These are phyloP conservation scores for Verbascum thapsus DNA, from an alignment of 257 asterid species.

Conservation along the genomic window DNA sequence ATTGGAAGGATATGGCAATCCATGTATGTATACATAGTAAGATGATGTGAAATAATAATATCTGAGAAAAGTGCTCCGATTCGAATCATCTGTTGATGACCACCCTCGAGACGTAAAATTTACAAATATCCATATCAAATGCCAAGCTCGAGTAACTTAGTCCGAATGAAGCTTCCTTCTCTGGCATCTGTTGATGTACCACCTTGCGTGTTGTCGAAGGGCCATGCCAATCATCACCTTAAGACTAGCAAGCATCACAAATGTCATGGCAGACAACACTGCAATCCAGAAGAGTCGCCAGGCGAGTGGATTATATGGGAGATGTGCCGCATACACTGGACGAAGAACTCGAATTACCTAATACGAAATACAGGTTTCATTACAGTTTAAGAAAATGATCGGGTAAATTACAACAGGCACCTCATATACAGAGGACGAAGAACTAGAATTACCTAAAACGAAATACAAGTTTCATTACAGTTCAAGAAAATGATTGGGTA, in stretches of 20 bases:
- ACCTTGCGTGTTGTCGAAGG: slow-evolving; percentile 72
- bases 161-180: slow-evolving; percentile 79
- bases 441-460: no score
- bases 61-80: neutral
- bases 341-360: slow-evolving; percentile 85
- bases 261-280: slow-evolving; percentile 58
- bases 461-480: no score
- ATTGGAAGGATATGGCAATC: slow-evolving; percentile 32
- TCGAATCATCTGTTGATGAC: neutral
- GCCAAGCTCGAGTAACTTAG: slow-evolving; percentile 34
- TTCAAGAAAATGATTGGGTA: no score
- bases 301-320: slow-evolving; percentile 66
- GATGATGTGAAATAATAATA: slow-evolving; percentile 5
- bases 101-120: neutral
- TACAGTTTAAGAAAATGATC: neutral
- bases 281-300: slow-evolving; percentile 87
- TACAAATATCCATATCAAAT: slow-evolving; percentile 14
- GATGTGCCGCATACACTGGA: slow-evolving; percentile 90
- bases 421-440: no score
- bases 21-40: neutral
- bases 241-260: slow-evolving; percentile 89
- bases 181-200: slow-evolving; percentile 83
- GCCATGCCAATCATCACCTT: slow-evolving; percentile 89
- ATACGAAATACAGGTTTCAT: slow-evolving; percentile 19
- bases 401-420: neutral